Evolutionary conservation across 805 yeast genomes (phyloP).

Genomic region (Yarrowia sp.): DNA sequence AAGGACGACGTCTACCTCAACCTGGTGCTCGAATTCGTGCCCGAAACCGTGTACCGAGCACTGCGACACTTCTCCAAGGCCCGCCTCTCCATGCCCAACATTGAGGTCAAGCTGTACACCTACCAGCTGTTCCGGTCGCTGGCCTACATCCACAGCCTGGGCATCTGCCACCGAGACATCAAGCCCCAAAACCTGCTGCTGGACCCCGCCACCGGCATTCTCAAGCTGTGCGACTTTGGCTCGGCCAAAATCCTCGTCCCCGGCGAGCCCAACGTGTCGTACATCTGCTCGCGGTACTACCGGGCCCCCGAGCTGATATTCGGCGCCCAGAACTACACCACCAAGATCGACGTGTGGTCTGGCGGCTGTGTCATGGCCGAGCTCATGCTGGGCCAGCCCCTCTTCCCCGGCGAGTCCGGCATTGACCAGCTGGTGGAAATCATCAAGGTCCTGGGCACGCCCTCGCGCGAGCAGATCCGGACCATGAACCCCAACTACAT

Average conservation of each 20-base stretch:
- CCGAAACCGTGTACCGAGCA: conserved; percentile 93
- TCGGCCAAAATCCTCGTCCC: conserved; percentile 89
- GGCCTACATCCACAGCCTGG: conserved; percentile 66
- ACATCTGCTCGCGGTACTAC: conserved; percentile 94
- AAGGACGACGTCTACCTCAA: conserved; percentile 83
- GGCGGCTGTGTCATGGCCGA: conserved; percentile 95
- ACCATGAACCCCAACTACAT: conserved; percentile 96
- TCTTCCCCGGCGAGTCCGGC: conserved; percentile 97
- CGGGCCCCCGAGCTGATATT: conserved; percentile 97
- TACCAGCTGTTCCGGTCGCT: conserved; percentile 74
- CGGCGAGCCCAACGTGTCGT: conserved; percentile 89
- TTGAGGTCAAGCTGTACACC: conserved; percentile 86
- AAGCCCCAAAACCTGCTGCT: conserved; percentile 86
- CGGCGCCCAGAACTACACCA: conserved; percentile 94
- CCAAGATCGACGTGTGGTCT: conserved; percentile 96
- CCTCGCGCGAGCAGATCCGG: conserved; percentile 83
- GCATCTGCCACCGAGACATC: conserved; percentile 87
- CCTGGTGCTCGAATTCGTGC: conserved; percentile 85
- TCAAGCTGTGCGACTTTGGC: conserved; percentile 95
- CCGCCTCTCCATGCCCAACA: conserved; percentile 75
- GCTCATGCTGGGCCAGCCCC: conserved; percentile 87
- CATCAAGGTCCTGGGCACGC: conserved; percentile 93
- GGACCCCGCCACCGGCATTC: conserved; percentile 77
- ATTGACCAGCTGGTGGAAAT: conserved; percentile 96
- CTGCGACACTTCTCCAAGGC: conserved; percentile 61